A percentile compares a stretch with the other conserved stretches of the same genome.
phyloP scores from a whole-genome alignment of 805 yeast species.

The Lipomyces starkeyi region DNA sequence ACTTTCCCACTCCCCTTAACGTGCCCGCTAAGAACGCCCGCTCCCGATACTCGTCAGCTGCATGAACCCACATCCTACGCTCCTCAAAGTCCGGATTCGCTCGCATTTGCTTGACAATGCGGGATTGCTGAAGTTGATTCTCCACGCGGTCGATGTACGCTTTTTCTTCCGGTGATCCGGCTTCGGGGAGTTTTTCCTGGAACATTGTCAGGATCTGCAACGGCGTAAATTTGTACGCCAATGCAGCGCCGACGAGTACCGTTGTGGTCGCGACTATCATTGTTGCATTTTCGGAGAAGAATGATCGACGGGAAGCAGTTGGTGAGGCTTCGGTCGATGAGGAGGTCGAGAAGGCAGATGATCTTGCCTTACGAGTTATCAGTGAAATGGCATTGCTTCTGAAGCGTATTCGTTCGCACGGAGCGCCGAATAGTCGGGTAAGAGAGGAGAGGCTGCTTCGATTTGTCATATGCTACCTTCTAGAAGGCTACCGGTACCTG shows the following conservation, averaged over 20 bases:
- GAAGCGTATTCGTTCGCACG: background rate
- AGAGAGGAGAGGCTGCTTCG: background rate
- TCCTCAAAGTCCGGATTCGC: slow-evolving; percentile 35
- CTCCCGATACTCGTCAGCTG: slow-evolving; percentile 38
- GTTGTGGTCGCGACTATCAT: slow-evolving; percentile 19
- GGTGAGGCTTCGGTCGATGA: background rate
- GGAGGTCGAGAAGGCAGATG: slow-evolving; percentile 1
- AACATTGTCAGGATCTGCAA: slow-evolving; percentile 14
- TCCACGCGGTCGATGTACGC: slow-evolving; percentile 18
- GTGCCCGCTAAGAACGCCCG: slow-evolving; percentile 60
- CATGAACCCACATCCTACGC: slow-evolving; percentile 39
- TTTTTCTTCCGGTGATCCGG: slow-evolving; percentile 24
- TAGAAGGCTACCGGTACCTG: background rate
- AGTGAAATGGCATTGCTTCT: background rate
- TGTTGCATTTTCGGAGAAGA: slow-evolving; percentile 17
- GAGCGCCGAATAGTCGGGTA: background rate
- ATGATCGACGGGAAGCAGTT: background rate
- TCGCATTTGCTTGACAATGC: slow-evolving; percentile 40
- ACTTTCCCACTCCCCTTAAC: slow-evolving; percentile 66
- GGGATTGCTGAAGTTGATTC: slow-evolving; percentile 34
- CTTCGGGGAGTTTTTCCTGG: slow-evolving; percentile 23
- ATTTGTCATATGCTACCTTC: background rate
- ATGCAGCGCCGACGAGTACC: slow-evolving; percentile 24
- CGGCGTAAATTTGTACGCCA: slow-evolving; percentile 28
- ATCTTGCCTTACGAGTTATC: background rate